phyloP scores from a whole-genome alignment of 306 rosid genomes.

The Cajanus cajan region DNA sequence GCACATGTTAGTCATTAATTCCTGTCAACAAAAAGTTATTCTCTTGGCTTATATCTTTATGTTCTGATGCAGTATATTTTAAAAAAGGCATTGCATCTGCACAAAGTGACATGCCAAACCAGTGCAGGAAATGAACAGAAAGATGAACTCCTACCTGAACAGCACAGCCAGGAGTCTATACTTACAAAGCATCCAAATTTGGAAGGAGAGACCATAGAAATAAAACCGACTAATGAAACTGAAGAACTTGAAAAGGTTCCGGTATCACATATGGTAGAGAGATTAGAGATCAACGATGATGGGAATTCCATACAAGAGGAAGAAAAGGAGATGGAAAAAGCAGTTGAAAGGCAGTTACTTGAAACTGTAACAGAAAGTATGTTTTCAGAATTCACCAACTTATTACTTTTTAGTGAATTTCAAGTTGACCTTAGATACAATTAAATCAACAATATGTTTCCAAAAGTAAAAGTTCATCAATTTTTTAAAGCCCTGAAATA shows the following conservation, averaged over 20 bases:
- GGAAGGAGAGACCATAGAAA: not conserved
- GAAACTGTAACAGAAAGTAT: conserved; percentile 12
- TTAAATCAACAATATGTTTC: not conserved
- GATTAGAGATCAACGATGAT: not conserved
- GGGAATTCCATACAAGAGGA: not conserved
- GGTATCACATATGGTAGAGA: not conserved
- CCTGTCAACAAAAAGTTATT: not conserved
- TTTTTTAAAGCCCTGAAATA: not conserved
- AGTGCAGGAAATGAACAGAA: not conserved
- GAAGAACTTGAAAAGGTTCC: not conserved
- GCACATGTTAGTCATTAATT: not conserved
- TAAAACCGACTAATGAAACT: not conserved
- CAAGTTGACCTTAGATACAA: not conserved
- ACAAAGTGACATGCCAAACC: not conserved
- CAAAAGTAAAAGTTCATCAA: not conserved
- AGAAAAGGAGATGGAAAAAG: not conserved
- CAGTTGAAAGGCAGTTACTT: not conserved
- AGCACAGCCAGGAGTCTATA: not conserved
- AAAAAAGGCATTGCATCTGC: conserved; percentile 8
- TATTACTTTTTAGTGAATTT: not conserved
- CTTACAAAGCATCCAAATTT: not conserved
- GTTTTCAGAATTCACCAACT: not conserved
- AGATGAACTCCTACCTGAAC: not conserved
- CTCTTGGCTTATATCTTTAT: not conserved
- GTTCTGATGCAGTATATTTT: not conserved